Conservation (phyloP, 495 filamentous ascomycete species). For the Penicillium malachiteum region DNA sequence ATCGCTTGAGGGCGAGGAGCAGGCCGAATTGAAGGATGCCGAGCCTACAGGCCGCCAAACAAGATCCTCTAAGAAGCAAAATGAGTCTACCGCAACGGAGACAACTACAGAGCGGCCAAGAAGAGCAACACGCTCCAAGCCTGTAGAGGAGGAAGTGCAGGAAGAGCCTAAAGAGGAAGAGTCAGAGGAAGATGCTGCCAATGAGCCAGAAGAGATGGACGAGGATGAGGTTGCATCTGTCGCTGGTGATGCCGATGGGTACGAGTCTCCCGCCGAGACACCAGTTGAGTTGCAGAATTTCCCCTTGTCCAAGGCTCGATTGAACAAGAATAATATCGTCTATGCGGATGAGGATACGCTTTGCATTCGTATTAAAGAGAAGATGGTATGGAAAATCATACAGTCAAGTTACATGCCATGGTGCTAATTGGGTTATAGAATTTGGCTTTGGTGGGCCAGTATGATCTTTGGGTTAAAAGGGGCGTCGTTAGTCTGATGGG, state of each 20-base stretch:
- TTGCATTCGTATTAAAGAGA: conserved; percentile 45
- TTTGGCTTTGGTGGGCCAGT: conserved; percentile 68
- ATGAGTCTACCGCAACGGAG: conserved; percentile 12
- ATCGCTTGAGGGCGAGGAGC: conserved; percentile 24
- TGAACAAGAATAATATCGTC: conserved; percentile 41
- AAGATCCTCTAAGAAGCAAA: conserved; percentile 27
- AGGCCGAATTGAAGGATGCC: conserved; percentile 1
- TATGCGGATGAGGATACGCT: conserved; percentile 41
- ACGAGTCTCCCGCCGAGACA: conserved; percentile 36
- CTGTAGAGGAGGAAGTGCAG: conserved; percentile 6
- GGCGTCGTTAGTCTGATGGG: conserved; percentile 66
- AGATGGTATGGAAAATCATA: conserved; percentile 30
- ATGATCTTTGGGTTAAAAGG: conserved; percentile 65
- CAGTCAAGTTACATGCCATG: not conserved
- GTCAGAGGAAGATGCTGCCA: conserved; percentile 18
- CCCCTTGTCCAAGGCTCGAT: conserved; percentile 39
- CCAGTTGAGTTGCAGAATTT: conserved; percentile 39
- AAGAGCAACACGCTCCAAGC: conserved; percentile 5
- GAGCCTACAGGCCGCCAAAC: conserved; percentile 20
- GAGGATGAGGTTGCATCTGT: conserved; percentile 27
- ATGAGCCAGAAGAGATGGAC: conserved; percentile 15
- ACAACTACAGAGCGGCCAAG: conserved; percentile 5
- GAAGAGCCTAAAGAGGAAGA: conserved; percentile 22
- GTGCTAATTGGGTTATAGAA: conserved; percentile 46
- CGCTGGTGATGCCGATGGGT: conserved; percentile 32